These are phyloP conservation scores for Yamadazyma tumulicola DNA, from an alignment of 805 yeast species.

Conservation along the genomic window DNA sequence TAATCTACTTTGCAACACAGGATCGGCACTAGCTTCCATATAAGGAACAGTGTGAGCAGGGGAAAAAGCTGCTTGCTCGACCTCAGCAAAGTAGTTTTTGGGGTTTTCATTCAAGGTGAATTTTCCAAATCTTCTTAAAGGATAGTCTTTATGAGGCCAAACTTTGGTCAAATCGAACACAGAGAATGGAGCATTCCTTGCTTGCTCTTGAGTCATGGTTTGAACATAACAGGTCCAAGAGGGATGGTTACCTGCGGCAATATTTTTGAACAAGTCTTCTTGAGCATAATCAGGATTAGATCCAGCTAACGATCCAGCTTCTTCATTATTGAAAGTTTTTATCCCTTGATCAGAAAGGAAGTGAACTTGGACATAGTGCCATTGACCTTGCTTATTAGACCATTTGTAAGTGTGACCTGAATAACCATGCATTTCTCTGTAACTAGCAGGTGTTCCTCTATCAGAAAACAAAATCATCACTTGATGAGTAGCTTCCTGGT, in stretches of 20 bases:
- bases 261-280: conserved; percentile 73
- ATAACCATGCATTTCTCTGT: conserved; percentile 78
- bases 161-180: conserved; percentile 89
- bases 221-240: conserved; percentile 85
- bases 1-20: conserved; percentile 71
- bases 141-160: conserved; percentile 87
- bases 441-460: conserved; percentile 77
- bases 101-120: conserved; percentile 80
- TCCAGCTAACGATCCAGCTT: conserved; percentile 66
- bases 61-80: conserved; percentile 59
- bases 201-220: conserved; percentile 81
- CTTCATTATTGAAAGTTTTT: conserved; percentile 53
- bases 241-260: conserved; percentile 74
- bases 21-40: conserved; percentile 74
- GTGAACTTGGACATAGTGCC: conserved; percentile 79
- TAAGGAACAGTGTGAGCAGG: conserved; percentile 74
- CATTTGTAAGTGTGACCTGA: conserved; percentile 84
- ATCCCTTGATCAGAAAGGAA: conserved; percentile 63
- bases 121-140: conserved; percentile 82
- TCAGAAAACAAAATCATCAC: conserved; percentile 70
- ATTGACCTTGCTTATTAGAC: conserved; percentile 70
- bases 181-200: conserved; percentile 70
- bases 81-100: conserved; percentile 77
- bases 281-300: conserved; percentile 81
- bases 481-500: conserved; percentile 75